Evolutionary conservation across 1,139 yeast genomes (phyloP).

Genomic region (Debaryomyces sp.): DNA sequence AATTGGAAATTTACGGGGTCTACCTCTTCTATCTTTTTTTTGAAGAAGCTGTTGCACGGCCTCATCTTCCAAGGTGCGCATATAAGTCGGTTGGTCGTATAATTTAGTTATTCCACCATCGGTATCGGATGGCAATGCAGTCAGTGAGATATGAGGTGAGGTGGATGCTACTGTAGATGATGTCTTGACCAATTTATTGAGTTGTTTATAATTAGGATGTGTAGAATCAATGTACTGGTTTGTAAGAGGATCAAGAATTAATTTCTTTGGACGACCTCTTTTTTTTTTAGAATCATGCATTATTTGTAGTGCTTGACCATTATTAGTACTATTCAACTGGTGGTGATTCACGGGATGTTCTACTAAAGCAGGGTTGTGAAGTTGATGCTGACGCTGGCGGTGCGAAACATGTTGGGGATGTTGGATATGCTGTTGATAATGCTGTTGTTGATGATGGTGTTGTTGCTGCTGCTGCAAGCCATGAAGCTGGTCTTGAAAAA

Average conservation of each 20-base stretch:
- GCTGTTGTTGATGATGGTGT: slow-evolving; percentile 6
- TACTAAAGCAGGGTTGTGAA: slow-evolving; percentile 11
- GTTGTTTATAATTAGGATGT: slow-evolving; percentile 46
- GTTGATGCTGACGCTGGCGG: slow-evolving; percentile 16
- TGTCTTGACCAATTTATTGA: slow-evolving; percentile 38
- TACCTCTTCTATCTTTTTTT: slow-evolving; percentile 49
- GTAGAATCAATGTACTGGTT: slow-evolving; percentile 47
- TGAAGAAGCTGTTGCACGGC: slow-evolving; percentile 42
- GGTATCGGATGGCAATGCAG: not conserved
- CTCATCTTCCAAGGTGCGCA: slow-evolving; percentile 36
- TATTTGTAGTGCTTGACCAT: slow-evolving; percentile 9
- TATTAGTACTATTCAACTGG: not conserved
- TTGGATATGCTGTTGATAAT: slow-evolving; percentile 11
- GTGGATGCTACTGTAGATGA: slow-evolving; percentile 11
- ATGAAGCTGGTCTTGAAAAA: slow-evolving; percentile 10
- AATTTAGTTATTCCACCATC: slow-evolving; percentile 21
- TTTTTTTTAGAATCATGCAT: slow-evolving; percentile 33
- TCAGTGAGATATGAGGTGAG: not conserved
- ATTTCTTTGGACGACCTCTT: slow-evolving; percentile 50
- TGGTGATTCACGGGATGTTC: not conserved
- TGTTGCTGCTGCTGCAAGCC: slow-evolving; percentile 12
- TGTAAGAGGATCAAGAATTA: slow-evolving; percentile 44
- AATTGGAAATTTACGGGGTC: slow-evolving; percentile 55
- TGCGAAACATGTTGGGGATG: slow-evolving; percentile 8
- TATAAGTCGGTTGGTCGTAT: slow-evolving; percentile 31